Conservation (phyloP, 2,329 filamentous ascomycete genomes). For the Aspergillus sp. region DNA sequence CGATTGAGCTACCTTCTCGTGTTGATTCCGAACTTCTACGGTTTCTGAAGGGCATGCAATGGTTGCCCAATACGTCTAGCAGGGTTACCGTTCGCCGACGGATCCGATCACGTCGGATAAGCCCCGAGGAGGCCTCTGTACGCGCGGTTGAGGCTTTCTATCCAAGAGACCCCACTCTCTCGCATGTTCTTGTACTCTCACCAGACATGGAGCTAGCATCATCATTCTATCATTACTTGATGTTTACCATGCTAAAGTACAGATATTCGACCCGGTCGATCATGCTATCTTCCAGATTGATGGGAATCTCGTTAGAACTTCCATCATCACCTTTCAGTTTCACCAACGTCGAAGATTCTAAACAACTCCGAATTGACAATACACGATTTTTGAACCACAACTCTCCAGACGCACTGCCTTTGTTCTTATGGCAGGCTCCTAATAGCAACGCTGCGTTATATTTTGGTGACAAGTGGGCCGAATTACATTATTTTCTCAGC, state of each 20-base stretch:
- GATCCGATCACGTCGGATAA: constrained; percentile 60
- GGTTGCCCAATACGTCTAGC: constrained; percentile 58
- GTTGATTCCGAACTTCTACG: constrained; percentile 65
- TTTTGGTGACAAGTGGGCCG: constrained; percentile 81
- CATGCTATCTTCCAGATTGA: constrained; percentile 54
- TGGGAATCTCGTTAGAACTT: constrained; percentile 78
- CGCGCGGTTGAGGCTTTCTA: constrained; percentile 87
- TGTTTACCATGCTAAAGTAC: constrained; percentile 75
- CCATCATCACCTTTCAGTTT: constrained; percentile 56
- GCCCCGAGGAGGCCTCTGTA: constrained; percentile 68
- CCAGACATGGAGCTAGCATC: constrained; percentile 77
- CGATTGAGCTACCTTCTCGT: constrained; percentile 74
- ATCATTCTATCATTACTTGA: constrained; percentile 82
- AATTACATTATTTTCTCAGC: constrained; percentile 78
- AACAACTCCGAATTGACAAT: constrained; percentile 38
- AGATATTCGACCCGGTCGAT: constrained; percentile 61
- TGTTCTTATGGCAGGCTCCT: constrained; percentile 84
- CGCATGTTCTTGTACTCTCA: constrained; percentile 82
- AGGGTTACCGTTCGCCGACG: constrained; percentile 71
- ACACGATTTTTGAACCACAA: constrained; percentile 3
- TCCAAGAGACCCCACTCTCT: constrained; percentile 62
- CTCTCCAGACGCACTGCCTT: constrained; percentile 41
- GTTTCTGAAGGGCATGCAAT: constrained; percentile 65
- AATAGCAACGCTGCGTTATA: constrained; percentile 79
- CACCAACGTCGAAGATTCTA: constrained; percentile 61